Base-by-base conservation (phyloP, 192 early-diverging fungal genomes). In the Funneliformis mosseae region DNA sequence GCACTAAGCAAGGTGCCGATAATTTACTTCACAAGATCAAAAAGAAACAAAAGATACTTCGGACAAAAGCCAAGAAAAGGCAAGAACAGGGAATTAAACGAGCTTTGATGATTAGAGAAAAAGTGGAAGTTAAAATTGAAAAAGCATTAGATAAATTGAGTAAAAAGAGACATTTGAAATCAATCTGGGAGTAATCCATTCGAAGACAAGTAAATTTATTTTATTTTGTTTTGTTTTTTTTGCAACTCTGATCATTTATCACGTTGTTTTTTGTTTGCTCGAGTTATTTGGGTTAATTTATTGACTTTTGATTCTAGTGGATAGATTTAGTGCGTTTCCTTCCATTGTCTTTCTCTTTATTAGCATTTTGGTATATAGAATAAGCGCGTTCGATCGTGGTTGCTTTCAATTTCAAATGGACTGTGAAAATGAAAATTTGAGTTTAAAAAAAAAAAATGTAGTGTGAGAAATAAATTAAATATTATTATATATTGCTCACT, bases 281-380 rank as follows among this genome's bases (percentile, higher is more conserved):
- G 7, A n/a, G n/a, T 33, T 33, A 33, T 33, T 33, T 33, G 33
- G 0, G 3, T 33, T 33, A 33, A 33, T 33, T 33, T 27, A 23
- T 74, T 45, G 50, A 8, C 50, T n/a, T 33, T 55, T 27, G 8
- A 62, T 59, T 38, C 50, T 46, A 78, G 28, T 78, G 64, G 5
- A 78, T 43, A 67, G 77, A 78, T 64, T 78, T 78, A 8, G 77
- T 78, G 4, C 77, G 77, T 9, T 66, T 78, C 55, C 77, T 66
- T 63, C 28, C 41, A 25, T n/a, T 28, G 14, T 75, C 55, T 38
- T 45, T 66, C 18, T 78, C 64, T 48, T 55, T 60, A 4, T 23
- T 68, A 55, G 39, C 14, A 50, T 27, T 66, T 18, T 3, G 43
- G 68, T 66, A 66, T 33, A 66, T 43, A 70, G 5, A 23, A 6